Evolutionary conservation across 2,329 filamentous ascomycete species (phyloP).

Genomic region (Calonectria pteridis): DNA sequence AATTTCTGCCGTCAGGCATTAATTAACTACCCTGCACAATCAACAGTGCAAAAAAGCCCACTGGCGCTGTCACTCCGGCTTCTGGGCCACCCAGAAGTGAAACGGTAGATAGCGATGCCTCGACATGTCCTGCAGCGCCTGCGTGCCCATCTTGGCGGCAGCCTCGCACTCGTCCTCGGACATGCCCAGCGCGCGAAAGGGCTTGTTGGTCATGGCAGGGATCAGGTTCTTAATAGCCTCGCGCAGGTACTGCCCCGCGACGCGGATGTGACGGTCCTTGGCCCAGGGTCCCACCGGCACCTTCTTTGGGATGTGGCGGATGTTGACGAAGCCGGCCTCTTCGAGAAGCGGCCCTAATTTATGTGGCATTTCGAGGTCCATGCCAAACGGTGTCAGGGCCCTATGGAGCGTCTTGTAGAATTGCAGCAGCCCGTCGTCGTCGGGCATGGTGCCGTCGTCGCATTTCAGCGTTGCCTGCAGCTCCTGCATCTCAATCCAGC

Average conservation of each 20-base stretch:
- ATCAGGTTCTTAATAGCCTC: conserved; percentile 7
- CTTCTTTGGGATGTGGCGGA: conserved; percentile 1
- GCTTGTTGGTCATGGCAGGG: neutral
- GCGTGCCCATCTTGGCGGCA: neutral
- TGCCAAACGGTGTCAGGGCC: neutral
- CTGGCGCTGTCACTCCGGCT: neutral
- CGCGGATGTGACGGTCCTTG: neutral
- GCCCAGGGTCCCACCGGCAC: conserved; percentile 12
- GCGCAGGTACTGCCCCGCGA: neutral
- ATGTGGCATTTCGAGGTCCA: conserved; percentile 8
- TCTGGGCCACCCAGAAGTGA: neutral
- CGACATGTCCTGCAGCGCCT: neutral
- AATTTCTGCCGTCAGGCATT: no score
- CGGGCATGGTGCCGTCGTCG: conserved; percentile 8
- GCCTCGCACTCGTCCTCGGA: neutral
- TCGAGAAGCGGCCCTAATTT: neutral
- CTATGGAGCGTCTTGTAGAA: neutral
- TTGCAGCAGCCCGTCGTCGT: neutral
- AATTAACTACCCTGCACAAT: neutral
- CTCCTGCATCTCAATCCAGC: conserved; percentile 4
- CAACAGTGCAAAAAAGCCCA: neutral
- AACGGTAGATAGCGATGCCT: neutral
- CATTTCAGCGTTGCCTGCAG: neutral
- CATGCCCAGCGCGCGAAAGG: neutral
- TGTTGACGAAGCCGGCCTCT: conserved; percentile 8